Evolutionary conservation across 1,284 basidiomycete genomes (phyloP).

Genomic region (Ganoderma sinense): DNA sequence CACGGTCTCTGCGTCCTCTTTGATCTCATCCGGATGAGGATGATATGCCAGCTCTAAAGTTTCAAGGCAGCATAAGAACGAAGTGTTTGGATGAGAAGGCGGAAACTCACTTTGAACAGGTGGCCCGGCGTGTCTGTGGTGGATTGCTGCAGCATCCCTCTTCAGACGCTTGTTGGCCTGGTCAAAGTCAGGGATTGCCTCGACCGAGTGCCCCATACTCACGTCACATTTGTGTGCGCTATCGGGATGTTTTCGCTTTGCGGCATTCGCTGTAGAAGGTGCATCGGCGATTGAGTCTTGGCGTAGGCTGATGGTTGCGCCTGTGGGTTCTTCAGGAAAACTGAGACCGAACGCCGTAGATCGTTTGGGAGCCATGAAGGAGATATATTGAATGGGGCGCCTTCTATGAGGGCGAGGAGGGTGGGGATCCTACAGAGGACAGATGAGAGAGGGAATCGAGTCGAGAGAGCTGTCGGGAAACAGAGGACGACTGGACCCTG

Average conservation of each 20-base stretch:
- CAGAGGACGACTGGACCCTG: no score
- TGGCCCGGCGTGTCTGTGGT: background rate
- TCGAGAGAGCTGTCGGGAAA: no score
- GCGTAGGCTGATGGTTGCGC: background rate
- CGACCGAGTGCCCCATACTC: background rate
- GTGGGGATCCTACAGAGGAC: background rate
- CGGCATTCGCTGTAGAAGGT: background rate
- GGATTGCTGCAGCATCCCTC: no score
- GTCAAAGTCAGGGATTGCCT: background rate
- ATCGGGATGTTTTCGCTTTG: background rate
- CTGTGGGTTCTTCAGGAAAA: background rate
- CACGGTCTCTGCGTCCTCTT: slow-evolving; percentile 1
- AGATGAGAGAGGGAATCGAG: background rate
- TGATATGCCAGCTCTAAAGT: background rate
- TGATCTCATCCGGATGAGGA: background rate
- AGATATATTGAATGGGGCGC: background rate
- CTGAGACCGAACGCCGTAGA: background rate
- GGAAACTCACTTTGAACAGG: slow-evolving; percentile 2
- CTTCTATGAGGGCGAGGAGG: background rate
- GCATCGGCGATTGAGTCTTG: background rate
- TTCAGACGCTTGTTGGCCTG: background rate
- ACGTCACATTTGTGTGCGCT: background rate
- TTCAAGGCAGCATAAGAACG: background rate
- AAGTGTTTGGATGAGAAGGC: background rate
- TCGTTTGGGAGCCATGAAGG: background rate